Conservation (phyloP, 352 stramenopile species). For the Phytophthora fragariaefolia region DNA sequence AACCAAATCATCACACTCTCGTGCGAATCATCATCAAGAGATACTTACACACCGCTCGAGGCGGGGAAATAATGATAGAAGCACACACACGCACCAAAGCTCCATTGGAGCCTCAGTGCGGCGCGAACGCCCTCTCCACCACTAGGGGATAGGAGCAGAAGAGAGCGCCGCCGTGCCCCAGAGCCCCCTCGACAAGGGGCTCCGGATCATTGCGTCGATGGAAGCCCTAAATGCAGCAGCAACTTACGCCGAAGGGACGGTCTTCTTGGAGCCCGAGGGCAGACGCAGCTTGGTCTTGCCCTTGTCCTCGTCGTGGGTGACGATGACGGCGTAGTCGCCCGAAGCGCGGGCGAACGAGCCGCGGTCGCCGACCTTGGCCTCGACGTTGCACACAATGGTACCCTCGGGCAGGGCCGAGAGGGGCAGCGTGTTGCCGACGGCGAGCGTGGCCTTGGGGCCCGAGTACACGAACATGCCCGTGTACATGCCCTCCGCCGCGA, state of each 20-base stretch:
- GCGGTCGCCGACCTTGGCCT: conserved; percentile 95
- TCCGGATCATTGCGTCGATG: conserved; percentile 38
- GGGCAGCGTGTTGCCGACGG: conserved; percentile 98
- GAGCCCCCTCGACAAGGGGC: conserved; percentile 5
- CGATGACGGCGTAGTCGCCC: conserved; percentile 98
- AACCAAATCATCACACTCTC: conserved; percentile 7
- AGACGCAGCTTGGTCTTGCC: conserved; percentile 96
- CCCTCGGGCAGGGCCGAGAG: conserved; percentile 96
- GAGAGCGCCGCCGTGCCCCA: conserved; percentile 44
- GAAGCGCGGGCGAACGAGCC: conserved; percentile 96
- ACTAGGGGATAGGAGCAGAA: conserved; percentile 19
- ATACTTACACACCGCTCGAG: conserved; percentile 89
- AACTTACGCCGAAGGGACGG: conserved; percentile 92
- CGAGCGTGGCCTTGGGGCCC: conserved; percentile 96
- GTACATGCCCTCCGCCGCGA: conserved; percentile 99
- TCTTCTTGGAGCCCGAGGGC: conserved; percentile 98
- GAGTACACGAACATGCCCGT: conserved; percentile 98
- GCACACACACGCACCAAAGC: conserved; percentile 44
- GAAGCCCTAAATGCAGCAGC: conserved; percentile 28
- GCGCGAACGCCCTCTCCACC: conserved; percentile 31
- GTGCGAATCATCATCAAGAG: conserved; percentile 33
- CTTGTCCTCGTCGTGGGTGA: conserved; percentile 99
- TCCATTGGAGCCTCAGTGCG: conserved; percentile 23
- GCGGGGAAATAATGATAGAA: conserved; percentile 61
- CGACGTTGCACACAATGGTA: conserved; percentile 99